Percentiles rank a stretch among this genome's conserved stretches.
Evolutionary conservation across 768 basidiomycete genomes (phyloP).

Genomic region (Pulveroboletus sp.): DNA sequence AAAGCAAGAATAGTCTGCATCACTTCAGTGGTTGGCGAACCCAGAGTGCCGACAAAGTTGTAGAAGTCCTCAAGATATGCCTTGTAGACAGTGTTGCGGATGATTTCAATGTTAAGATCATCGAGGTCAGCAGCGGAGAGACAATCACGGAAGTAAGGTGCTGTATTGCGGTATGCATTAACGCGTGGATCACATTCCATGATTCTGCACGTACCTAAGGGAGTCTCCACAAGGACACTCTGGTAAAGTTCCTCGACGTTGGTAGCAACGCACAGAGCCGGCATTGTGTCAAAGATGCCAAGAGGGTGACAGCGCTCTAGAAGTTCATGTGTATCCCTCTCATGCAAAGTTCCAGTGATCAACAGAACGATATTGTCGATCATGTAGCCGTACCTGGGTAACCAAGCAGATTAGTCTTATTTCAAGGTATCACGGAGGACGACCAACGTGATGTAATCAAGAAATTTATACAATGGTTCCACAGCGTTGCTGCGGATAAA

Average conservation of each 20-base stretch:
- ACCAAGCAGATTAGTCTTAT: slow-evolving; percentile 2
- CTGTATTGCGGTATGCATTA: slow-evolving; percentile 31
- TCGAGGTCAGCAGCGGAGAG: slow-evolving; percentile 94
- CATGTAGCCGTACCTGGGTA: slow-evolving; percentile 90
- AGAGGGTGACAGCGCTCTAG: slow-evolving; percentile 95
- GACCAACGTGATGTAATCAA: slow-evolving; percentile 96
- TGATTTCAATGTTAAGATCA: slow-evolving; percentile 99
- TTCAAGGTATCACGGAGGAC: slow-evolving; percentile 1
- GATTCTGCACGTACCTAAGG: slow-evolving; percentile 65
- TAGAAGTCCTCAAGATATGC: slow-evolving; percentile 98
- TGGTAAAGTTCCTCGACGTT: slow-evolving; percentile 98
- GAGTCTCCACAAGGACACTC: slow-evolving; percentile 95
- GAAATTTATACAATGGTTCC: slow-evolving; percentile 83
- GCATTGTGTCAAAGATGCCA: slow-evolving; percentile 97
- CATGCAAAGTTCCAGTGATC: slow-evolving; percentile 95
- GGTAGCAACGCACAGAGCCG: slow-evolving; percentile 96
- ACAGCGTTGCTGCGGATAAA: slow-evolving; percentile 88
- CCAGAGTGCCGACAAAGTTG: slow-evolving; percentile 71
- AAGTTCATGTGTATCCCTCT: slow-evolving; percentile 95
- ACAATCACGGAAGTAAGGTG: slow-evolving; percentile 96
- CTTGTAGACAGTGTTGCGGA: slow-evolving; percentile 98
- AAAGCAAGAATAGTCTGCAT: slow-evolving; percentile 92
- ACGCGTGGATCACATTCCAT: neutral
- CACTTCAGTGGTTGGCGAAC: slow-evolving; percentile 82
- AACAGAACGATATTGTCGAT: slow-evolving; percentile 98